Evolutionary conservation across 2,329 filamentous ascomycete genomes (phyloP).

Genomic region (Sarocladium strictum): DNA sequence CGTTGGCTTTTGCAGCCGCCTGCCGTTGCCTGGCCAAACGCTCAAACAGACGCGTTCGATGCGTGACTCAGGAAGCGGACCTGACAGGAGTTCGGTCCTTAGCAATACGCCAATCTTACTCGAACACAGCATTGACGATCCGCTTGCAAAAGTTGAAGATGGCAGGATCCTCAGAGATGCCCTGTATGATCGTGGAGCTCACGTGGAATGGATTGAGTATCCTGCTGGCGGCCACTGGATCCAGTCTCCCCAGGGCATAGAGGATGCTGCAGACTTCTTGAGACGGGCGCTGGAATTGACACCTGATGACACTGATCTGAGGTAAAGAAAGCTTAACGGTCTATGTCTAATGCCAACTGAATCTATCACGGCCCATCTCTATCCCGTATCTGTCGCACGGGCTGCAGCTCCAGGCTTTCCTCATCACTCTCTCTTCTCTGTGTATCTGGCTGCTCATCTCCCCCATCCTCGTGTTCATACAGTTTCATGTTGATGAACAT

Average conservation of each 20-base stretch:
- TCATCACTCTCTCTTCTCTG: neutral
- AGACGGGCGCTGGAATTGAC: too few species aligned
- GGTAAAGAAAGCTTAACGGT: too few species aligned
- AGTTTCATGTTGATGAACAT: conserved; percentile 55
- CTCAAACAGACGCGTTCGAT: too few species aligned
- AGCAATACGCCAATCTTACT: conserved; percentile 36
- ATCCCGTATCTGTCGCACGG: neutral
- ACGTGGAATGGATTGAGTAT: conserved; percentile 36
- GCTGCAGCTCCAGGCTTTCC: neutral
- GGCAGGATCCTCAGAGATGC: conserved; percentile 29
- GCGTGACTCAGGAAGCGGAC: too few species aligned
- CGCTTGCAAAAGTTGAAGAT: conserved; percentile 29
- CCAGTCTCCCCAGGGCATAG: conserved; percentile 34
- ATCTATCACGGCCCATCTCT: neutral
- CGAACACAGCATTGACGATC: conserved; percentile 39
- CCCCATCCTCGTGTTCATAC: conserved; percentile 32
- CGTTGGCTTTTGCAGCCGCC: too few species aligned
- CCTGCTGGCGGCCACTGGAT: conserved; percentile 37
- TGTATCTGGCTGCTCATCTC: neutral
- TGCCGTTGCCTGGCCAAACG: too few species aligned
- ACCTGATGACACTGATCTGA: too few species aligned
- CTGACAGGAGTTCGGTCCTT: conserved; percentile 18
- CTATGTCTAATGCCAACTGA: neutral
- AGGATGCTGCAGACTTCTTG: conserved; percentile 33
- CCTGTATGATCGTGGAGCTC: conserved; percentile 29